These are phyloP conservation scores for Talaromyces trachyspermus DNA, from an alignment of 495 filamentous ascomycete genomes.

Conservation along the genomic window DNA sequence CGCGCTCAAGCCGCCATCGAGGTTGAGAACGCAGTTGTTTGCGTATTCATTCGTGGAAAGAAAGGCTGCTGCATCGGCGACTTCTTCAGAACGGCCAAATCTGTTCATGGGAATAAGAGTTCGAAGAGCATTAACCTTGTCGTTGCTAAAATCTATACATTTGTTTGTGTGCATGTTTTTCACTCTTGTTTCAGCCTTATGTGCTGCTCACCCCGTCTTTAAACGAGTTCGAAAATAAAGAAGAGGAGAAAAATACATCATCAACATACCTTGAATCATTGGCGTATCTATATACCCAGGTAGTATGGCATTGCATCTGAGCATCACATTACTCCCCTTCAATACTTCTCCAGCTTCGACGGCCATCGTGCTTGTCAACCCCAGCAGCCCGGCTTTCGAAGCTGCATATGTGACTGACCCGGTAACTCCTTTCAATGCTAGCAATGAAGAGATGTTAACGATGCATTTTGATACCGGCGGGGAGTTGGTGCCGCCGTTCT, in stretches of 20 bases:
- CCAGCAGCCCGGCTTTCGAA: conserved; percentile 71
- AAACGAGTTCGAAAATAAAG: background rate
- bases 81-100: conserved; percentile 59
- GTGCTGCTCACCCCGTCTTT: no score
- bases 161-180: no score
- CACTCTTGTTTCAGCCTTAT: no score
- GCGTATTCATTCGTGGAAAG: conserved; percentile 71
- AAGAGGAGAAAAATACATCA: background rate
- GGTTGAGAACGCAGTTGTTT: conserved; percentile 75
- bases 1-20: conserved; percentile 79
- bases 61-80: conserved; percentile 76
- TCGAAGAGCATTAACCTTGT: conserved; percentile 25
- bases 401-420: conserved; percentile 72
- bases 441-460: conserved; percentile 71
- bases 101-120: conserved; percentile 58
- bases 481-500: background rate
- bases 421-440: conserved; percentile 53
- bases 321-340: conserved; percentile 34
- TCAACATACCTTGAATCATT: conserved; percentile 60
- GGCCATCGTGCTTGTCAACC: conserved; percentile 65
- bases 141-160: conserved; percentile 28
- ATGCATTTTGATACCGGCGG: conserved; percentile 46
- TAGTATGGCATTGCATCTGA: conserved; percentile 74
- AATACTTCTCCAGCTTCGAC: conserved; percentile 45
- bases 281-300: conserved; percentile 76